Percentiles rank a stretch among this genome's conserved stretches.
These are phyloP conservation scores for Monosporascus sp. DNA, from an alignment of 2,329 filamentous ascomycete genomes.

Conservation along the genomic window DNA sequence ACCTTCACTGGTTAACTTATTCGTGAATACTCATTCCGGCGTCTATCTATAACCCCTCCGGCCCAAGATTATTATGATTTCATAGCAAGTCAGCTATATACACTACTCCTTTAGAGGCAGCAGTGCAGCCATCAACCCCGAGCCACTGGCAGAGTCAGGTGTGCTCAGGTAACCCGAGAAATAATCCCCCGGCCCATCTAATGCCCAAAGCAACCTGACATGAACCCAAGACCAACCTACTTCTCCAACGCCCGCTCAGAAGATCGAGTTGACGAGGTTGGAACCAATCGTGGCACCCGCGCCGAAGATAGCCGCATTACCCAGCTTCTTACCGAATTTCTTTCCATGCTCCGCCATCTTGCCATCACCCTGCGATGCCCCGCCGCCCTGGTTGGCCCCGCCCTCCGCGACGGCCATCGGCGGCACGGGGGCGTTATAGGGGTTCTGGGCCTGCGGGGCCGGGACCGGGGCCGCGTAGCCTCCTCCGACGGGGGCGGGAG, in stretches of 20 bases:
- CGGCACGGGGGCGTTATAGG: constrained; percentile 66
- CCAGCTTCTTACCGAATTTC: constrained; percentile 95
- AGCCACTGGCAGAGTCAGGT: too few species aligned
- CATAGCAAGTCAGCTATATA: too few species aligned
- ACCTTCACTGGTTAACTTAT: too few species aligned
- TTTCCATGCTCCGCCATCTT: constrained; percentile 76
- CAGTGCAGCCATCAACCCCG: too few species aligned
- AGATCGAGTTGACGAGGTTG: constrained; percentile 87
- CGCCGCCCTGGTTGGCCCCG: constrained; percentile 28
- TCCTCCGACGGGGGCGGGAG: constrained; percentile 17
- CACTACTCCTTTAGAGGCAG: too few species aligned
- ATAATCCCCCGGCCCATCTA: too few species aligned
- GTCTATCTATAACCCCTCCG: too few species aligned
- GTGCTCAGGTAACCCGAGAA: too few species aligned
- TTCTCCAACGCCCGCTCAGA: constrained; percentile 43
- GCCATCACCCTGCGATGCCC: constrained; percentile 33
- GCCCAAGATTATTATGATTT: too few species aligned
- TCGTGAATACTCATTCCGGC: too few species aligned
- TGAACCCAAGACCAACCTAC: too few species aligned
- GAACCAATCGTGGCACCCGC: constrained; percentile 86
- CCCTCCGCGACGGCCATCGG: constrained; percentile 66
- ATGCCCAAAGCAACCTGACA: too few species aligned
- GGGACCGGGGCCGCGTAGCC: constrained; percentile 26
- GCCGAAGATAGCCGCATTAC: constrained; percentile 79
- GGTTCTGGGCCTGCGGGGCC: constrained; percentile 46